phyloP scores from a whole-genome alignment of 2,329 filamentous ascomycete genomes.

The Aspergillus transmontanensis region DNA sequence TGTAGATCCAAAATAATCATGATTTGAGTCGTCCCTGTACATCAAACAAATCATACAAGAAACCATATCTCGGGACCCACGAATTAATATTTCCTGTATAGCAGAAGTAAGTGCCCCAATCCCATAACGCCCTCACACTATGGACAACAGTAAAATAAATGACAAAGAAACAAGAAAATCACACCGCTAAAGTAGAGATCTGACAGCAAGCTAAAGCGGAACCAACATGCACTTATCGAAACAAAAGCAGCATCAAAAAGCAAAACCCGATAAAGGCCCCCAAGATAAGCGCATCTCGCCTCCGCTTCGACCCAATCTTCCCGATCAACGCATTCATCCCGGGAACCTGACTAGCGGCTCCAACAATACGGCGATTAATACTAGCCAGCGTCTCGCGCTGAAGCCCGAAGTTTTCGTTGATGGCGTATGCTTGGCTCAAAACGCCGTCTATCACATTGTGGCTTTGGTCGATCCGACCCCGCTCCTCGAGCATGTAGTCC shows the following conservation, averaged over 20 bases:
- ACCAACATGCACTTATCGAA: slow-evolving; percentile 55
- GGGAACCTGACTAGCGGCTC: slow-evolving; percentile 86
- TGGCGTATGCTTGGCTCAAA: slow-evolving; percentile 91
- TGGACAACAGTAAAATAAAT: slow-evolving; percentile 11
- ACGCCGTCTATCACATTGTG: slow-evolving; percentile 88
- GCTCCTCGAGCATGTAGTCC: slow-evolving; percentile 96
- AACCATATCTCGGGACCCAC: slow-evolving; percentile 3
- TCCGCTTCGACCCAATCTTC: slow-evolving; percentile 91
- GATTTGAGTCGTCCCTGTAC: background rate
- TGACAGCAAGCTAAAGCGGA: background rate
- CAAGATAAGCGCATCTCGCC: slow-evolving; percentile 91
- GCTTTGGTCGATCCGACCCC: slow-evolving; percentile 81
- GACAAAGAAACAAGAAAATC: slow-evolving; percentile 13
- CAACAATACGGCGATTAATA: slow-evolving; percentile 87
- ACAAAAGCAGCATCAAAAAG: slow-evolving; percentile 82
- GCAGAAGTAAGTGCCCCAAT: slow-evolving; percentile 2
- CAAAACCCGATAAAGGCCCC: slow-evolving; percentile 89
- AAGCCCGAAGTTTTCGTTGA: slow-evolving; percentile 85
- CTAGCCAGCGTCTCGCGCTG: slow-evolving; percentile 86
- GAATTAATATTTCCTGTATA: slow-evolving; percentile 19
- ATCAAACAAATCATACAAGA: background rate
- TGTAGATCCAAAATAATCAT: background rate
- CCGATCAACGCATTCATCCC: slow-evolving; percentile 90
- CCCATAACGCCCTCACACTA: slow-evolving; percentile 15
- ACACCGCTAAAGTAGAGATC: background rate